phyloP scores from a whole-genome alignment of 352 stramenopile genomes.

The Phytophthora pistaciae region DNA sequence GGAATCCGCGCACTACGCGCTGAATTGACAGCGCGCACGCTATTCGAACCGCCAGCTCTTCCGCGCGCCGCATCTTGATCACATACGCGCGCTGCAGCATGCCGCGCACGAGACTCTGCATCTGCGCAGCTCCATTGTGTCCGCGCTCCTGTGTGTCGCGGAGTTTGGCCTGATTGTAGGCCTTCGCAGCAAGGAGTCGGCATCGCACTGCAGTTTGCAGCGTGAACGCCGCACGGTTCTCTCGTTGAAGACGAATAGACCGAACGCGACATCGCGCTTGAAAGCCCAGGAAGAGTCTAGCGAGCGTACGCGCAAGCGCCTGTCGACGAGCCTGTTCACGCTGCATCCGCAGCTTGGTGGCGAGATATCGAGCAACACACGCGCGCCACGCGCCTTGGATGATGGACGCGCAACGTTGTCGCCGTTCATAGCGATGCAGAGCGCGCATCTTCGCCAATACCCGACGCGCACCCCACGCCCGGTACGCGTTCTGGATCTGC shows the following conservation, averaged over 20 bases:
- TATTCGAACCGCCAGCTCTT: constrained; percentile 48
- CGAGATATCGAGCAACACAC: constrained; percentile 27
- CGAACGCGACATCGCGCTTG: constrained; percentile 56
- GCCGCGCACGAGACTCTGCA: constrained; percentile 57
- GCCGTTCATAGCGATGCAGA: constrained; percentile 36
- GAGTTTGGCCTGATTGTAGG: constrained; percentile 22
- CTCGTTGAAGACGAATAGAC: constrained; percentile 36
- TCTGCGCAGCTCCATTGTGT: constrained; percentile 45
- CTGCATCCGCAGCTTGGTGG: constrained; percentile 37
- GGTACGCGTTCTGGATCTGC: constrained; percentile 51
- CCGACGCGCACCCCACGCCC: constrained; percentile 34
- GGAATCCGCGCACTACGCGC: constrained; percentile 54
- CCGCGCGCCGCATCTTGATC: constrained; percentile 37
- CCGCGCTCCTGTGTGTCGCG: constrained; percentile 21
- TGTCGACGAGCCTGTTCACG: constrained; percentile 34
- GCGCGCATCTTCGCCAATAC: constrained; percentile 41
- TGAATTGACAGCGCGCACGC: constrained; percentile 66
- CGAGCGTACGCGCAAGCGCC: constrained; percentile 31
- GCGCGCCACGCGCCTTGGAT: constrained; percentile 57
- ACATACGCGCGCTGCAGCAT: constrained; percentile 41
- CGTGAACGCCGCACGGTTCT: constrained; percentile 39
- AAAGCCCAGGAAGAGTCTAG: constrained; percentile 57
- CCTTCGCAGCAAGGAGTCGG: constrained; percentile 43
- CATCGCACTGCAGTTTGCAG: constrained; percentile 51
- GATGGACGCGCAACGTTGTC: constrained; percentile 8